phyloP scores from a whole-genome alignment of 2,329 filamentous ascomycete species.

The Trichophyton simii region DNA sequence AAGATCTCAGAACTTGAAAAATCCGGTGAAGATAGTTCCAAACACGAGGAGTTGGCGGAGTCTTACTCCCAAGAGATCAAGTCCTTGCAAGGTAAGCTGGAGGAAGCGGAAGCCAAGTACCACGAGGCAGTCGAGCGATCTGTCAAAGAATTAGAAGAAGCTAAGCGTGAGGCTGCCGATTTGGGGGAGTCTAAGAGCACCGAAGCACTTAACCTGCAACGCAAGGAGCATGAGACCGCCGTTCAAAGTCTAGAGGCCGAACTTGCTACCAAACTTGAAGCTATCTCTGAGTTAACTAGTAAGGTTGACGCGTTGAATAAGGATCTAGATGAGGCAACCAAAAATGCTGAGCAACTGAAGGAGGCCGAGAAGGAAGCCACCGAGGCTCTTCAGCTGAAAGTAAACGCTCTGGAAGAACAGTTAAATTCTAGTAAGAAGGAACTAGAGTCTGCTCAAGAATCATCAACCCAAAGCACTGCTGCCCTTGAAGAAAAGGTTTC shows the following conservation, averaged over 20 bases:
- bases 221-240: conserved; percentile 25
- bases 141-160: conserved; percentile 28
- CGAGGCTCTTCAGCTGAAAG: conserved; percentile 27
- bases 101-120: conserved; percentile 25
- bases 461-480: conserved; percentile 19
- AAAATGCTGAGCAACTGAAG: conserved; percentile 20
- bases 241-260: conserved; percentile 12
- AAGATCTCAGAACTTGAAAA: conserved; percentile 11
- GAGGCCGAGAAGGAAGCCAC: conserved; percentile 16
- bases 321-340: conserved; percentile 19
- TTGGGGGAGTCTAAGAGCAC: conserved; percentile 26
- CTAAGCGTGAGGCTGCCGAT: conserved; percentile 24
- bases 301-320: conserved; percentile 18
- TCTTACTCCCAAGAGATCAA: conserved; percentile 13
- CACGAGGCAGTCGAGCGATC: conserved; percentile 28
- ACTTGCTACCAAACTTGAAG: conserved; percentile 11
- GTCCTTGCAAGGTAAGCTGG: conserved; percentile 23
- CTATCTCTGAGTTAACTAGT: conserved; percentile 7
- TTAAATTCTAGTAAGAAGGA: conserved; percentile 28
- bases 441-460: conserved; percentile 25
- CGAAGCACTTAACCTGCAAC: conserved; percentile 27
- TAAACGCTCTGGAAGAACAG: conserved; percentile 29
- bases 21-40: conserved; percentile 7
- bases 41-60: conserved; percentile 11
- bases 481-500: conserved; percentile 26